These are phyloP conservation scores for Neonothopanus nambi DNA, from an alignment of 1,284 basidiomycete species.

Conservation along the genomic window DNA sequence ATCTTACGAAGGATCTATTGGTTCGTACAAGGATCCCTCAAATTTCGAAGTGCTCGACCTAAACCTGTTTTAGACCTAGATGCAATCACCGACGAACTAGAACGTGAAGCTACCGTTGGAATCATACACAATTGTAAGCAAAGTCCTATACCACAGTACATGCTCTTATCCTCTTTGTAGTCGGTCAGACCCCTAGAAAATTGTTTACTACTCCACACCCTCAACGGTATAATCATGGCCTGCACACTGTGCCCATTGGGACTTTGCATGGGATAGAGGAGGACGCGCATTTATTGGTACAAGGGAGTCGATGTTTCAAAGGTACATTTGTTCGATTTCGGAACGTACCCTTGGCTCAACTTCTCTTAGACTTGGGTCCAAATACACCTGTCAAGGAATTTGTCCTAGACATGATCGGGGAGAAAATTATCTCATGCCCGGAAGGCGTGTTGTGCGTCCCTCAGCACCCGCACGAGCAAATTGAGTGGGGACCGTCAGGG, in stretches of 20 bases:
- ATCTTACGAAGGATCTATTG: constrained; percentile 91
- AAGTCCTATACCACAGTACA: no score
- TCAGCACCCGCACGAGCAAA: constrained; percentile 61
- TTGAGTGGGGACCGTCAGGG: constrained; percentile 59
- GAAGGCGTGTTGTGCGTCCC: constrained; percentile 62
- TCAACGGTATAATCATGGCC: constrained; percentile 67
- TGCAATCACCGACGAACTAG: constrained; percentile 79
- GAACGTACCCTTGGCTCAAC: constrained; percentile 21
- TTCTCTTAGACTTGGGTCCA: constrained; percentile 49
- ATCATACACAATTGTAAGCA: constrained; percentile 91
- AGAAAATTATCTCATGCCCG: constrained; percentile 66
- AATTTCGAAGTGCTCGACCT: not conserved
- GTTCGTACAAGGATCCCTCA: constrained; percentile 35
- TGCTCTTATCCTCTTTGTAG: no score
- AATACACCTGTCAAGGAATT: constrained; percentile 51
- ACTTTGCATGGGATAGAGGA: constrained; percentile 80
- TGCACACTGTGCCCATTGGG: constrained; percentile 68
- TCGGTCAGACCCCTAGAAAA: constrained; percentile 89
- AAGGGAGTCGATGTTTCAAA: constrained; percentile 58
- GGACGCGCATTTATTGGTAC: constrained; percentile 64
- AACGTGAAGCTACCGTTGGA: constrained; percentile 90
- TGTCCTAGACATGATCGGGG: constrained; percentile 55
- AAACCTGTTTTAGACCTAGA: constrained; percentile 67
- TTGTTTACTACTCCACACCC: constrained; percentile 89
- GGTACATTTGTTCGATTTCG: constrained; percentile 38